Conservation (phyloP, 768 basidiomycete species). For the Boletus sensibilis region DNA sequence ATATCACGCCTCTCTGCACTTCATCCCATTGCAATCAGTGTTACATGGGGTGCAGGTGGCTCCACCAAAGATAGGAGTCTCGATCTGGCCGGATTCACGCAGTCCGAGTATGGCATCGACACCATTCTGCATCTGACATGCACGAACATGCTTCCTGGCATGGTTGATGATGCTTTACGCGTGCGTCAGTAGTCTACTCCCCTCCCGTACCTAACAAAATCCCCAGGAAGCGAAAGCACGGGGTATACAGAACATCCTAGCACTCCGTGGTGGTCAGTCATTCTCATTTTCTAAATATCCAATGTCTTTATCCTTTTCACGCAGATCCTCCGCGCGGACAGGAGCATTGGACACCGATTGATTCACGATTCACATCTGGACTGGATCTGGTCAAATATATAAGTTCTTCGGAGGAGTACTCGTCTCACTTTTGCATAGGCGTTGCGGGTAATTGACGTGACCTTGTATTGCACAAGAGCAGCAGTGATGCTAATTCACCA, state of each 20-base stretch:
- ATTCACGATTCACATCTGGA: conserved; percentile 80
- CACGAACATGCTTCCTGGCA: conserved; percentile 91
- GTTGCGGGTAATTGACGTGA: conserved; percentile 68
- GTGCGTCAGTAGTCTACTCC: conserved; percentile 42
- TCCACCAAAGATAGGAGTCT: conserved; percentile 84
- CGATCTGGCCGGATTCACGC: conserved; percentile 78
- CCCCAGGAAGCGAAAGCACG: conserved; percentile 72
- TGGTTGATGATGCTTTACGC: conserved; percentile 81
- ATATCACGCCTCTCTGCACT: conserved; percentile 79
- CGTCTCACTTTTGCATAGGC: conserved; percentile 87
- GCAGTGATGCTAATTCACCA: background rate
- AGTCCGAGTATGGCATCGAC: conserved; percentile 72
- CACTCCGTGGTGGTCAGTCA: conserved; percentile 80
- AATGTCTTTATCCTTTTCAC: background rate
- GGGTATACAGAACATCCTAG: conserved; percentile 87
- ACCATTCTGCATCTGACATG: conserved; percentile 95
- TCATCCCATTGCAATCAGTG: conserved; percentile 79
- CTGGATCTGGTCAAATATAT: conserved; percentile 92
- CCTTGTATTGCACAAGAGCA: background rate
- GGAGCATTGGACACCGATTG: conserved; percentile 88
- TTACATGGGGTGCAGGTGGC: conserved; percentile 99
- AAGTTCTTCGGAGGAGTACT: conserved; percentile 69
- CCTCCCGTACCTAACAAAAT: conserved; percentile 4
- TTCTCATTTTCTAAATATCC: background rate
- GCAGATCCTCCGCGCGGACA: conserved; percentile 90